Base-by-base conservation (phyloP, 257 asterid species). In the Capsicum rhomboideum region DNA sequence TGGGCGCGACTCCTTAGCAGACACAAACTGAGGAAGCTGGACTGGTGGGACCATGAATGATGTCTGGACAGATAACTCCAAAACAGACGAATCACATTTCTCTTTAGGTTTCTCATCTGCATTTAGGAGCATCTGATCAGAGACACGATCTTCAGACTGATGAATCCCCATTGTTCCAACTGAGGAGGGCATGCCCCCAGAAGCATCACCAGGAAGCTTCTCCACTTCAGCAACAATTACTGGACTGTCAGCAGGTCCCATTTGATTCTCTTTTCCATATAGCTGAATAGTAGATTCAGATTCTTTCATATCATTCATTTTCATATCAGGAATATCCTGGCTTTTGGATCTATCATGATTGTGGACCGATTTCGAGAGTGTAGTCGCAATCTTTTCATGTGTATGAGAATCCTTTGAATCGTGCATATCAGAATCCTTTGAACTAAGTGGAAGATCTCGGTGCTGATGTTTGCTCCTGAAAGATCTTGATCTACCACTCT, bases 401-500 rank as follows among this genome's bases (percentile, higher is more conserved):
- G 83, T 64, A 84, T 83, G 87, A 80, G 85, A 89, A 86, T 83
- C 85, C 85, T 72, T 84, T 83, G 84, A 79, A 54, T 85, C 85
- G 68, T 82, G 83, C 59, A 82, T 74, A 84, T 85, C 87, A 69
- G 85, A 90, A 87, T 84, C 85, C 85, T 80, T 85, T 81, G 90
- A 82, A 83, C 85, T 55, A 83, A 83, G 87, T 10, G 87, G 77
- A 26, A 72, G 78, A 78, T 90, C 94, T 72, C 84, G 88, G 82
- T 89, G 63, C 85, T 89, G 92, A 31, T 83, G 87, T 83, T 88
- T 91, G 79, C 88, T 90, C 89, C 91, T 90, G 49, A 79, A 82
- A 83, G 90, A 82, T 84, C 93, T 89, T 82, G 90, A 89, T 77
- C 85, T 88, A 80, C 89, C 96, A 83, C 86, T 85, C 92, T 88